Evolutionary conservation across 768 basidiomycete genomes (phyloP), one percentile per base, ranked within the genome.

Genomic region (Phylloporus sp.): DNA sequence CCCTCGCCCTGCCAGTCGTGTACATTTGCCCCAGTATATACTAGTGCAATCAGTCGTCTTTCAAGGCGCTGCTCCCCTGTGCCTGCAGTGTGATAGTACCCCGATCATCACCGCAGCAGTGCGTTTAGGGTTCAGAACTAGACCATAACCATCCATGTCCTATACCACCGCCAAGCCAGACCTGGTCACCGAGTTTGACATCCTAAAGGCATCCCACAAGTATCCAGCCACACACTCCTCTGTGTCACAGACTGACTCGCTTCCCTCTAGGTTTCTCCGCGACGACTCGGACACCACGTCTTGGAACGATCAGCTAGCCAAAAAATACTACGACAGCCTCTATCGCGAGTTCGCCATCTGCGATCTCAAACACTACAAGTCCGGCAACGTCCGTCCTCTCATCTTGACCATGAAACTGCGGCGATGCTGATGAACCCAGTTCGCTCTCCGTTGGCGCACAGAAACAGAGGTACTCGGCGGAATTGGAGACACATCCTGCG

Each of bases 351-450:
- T 84, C 57, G 90, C 89, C 0, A 72, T 93, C 18, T 92, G 90
- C 61, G 91, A 97, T 67, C 71, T 97, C 49, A 97, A 97, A 70
- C 95, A 97, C 61, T 96, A 90, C 74, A 96, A 92, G 70, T 82
- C 86, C 0, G 89, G 90, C 14, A 86, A 88, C 50, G 91, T 94
- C 51, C 53, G 83, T 62, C 44, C 8, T 37, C 29, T 18, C 26
- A 43, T 31, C 31, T 32, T 3, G 17, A 32, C 9, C 23, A 14
- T 43, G 24, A 17, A 49, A 20, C 26, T 22, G 0, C 13, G 7
- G 8, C 13, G 22, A 44, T 33, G 8, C 33, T 10, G 4, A 18
- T 35, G 8, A 38, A 15, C 50, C 20, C 50, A 93, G 84, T 86
- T 98, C 61, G 82, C 92, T 0, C 76, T 98, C 5, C 84, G 95